Evolutionary conservation across 805 yeast species (phyloP).

Genomic region (Dipodascus albidus): DNA sequence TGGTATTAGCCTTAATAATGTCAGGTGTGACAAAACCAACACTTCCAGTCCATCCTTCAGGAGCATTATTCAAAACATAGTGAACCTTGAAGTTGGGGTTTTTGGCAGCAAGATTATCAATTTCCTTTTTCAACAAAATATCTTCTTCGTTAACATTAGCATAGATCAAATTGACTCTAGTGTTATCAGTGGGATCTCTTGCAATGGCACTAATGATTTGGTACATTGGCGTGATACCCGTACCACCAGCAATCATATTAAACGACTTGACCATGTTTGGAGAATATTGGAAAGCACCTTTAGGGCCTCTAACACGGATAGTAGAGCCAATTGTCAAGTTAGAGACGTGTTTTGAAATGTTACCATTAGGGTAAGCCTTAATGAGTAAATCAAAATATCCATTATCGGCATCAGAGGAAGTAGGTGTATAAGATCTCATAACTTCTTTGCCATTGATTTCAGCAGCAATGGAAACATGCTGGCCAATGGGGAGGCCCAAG

Average conservation of each 20-base stretch:
- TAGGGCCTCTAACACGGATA: slow-evolving; percentile 65
- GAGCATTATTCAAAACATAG: slow-evolving; percentile 63
- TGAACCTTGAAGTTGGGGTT: slow-evolving; percentile 41
- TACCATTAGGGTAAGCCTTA: slow-evolving; percentile 76
- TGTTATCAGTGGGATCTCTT: slow-evolving; percentile 63
- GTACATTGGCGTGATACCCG: slow-evolving; percentile 86
- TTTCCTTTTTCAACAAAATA: slow-evolving; percentile 68
- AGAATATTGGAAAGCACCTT: slow-evolving; percentile 73
- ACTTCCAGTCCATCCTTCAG: slow-evolving; percentile 65
- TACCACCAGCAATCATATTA: slow-evolving; percentile 94
- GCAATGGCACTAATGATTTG: slow-evolving; percentile 78
- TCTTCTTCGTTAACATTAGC: slow-evolving; percentile 77
- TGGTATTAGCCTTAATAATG: slow-evolving; percentile 49
- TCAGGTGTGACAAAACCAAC: slow-evolving; percentile 75
- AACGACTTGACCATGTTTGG: slow-evolving; percentile 66
- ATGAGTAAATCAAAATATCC: slow-evolving; percentile 81
- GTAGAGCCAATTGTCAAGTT: slow-evolving; percentile 67
- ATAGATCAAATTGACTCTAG: slow-evolving; percentile 62
- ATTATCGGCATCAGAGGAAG: slow-evolving; percentile 53
- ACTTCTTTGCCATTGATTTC: slow-evolving; percentile 69
- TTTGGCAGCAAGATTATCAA: slow-evolving; percentile 49
- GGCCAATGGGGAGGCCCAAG: slow-evolving; percentile 88
- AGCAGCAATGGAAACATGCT: slow-evolving; percentile 77
- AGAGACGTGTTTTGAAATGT: slow-evolving; percentile 65
- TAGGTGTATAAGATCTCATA: slow-evolving; percentile 82